Percentiles rank a stretch among this genome's conserved stretches.
Conservation (phyloP, 179 eudicot genomes). For the Pouteria campechiana region DNA sequence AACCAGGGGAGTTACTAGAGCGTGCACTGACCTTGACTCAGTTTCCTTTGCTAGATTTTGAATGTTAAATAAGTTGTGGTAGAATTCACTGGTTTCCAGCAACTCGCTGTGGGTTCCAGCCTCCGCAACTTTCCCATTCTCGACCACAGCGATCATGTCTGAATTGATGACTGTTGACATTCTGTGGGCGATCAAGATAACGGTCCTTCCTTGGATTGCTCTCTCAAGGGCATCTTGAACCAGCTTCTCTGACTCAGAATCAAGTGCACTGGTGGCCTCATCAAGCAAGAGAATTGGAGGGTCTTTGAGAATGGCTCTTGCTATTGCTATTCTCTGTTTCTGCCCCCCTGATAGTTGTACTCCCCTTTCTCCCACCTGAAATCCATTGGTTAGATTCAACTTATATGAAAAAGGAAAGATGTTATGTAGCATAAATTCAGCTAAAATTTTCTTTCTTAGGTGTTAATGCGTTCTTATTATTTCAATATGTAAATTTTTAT, state of each 20-base stretch:
- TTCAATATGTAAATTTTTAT: no score
- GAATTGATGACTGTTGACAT: constrained; percentile 38
- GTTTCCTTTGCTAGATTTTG: constrained; percentile 25
- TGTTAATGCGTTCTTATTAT: no score
- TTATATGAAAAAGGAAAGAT: no score
- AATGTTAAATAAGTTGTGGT: constrained; percentile 29
- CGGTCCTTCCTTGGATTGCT: constrained; percentile 45
- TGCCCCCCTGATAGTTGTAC: constrained; percentile 48
- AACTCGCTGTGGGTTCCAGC: constrained; percentile 30
- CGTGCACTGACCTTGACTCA: constrained; percentile 18
- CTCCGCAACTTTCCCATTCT: constrained; percentile 28
- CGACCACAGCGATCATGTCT: constrained; percentile 33
- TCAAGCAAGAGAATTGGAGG: constrained; percentile 48
- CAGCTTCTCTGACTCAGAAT: constrained; percentile 42
- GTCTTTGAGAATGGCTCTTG: constrained; percentile 41
- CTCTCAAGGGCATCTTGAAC: constrained; percentile 45
- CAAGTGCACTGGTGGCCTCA: constrained; percentile 52
- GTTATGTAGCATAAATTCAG: no score
- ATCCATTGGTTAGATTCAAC: not conserved
- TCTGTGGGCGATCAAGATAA: constrained; percentile 39
- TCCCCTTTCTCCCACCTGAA: constrained; percentile 41
- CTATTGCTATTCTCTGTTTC: constrained; percentile 48
- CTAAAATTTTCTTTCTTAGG: no score
- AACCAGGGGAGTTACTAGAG: not conserved
- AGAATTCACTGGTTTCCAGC: constrained; percentile 23